These are phyloP conservation scores for Lecanoromycetidae sp. DNA, from an alignment of 2,329 filamentous ascomycete genomes.

Conservation along the genomic window DNA sequence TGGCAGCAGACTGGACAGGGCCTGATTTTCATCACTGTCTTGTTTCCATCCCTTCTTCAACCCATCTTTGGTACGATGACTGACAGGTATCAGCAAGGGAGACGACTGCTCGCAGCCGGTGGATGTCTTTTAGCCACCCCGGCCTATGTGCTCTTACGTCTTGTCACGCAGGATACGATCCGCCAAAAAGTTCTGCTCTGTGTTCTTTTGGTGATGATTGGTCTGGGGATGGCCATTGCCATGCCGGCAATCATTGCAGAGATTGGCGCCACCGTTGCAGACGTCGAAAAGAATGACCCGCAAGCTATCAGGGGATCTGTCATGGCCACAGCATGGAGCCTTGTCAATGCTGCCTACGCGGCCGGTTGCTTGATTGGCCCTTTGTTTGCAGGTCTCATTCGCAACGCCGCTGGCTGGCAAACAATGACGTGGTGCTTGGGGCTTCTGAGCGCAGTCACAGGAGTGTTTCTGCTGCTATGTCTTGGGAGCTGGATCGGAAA, in stretches of 20 bases:
- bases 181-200: slow-evolving; percentile 4
- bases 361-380: slow-evolving; percentile 7
- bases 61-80: slow-evolving; percentile 1
- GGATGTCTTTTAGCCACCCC: slow-evolving; percentile 4
- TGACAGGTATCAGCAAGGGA: slow-evolving; percentile 1
- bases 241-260: slow-evolving; percentile 5
- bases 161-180: slow-evolving; percentile 6
- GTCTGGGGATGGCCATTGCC: slow-evolving; percentile 3
- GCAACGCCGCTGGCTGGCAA: neutral
- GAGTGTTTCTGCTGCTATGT: neutral
- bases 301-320: neutral
- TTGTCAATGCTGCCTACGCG: slow-evolving; percentile 5
- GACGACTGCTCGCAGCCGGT: slow-evolving; percentile 1
- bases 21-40: slow-evolving; percentile 11
- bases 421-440: neutral
- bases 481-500: neutral
- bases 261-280: neutral
- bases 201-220: slow-evolving; percentile 5
- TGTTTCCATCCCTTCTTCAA: slow-evolving; percentile 2
- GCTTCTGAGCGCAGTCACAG: neutral
- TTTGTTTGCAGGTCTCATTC: slow-evolving; percentile 3
- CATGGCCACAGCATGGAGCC: neutral
- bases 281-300: slow-evolving; percentile 1
- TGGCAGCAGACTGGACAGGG: slow-evolving; percentile 9
- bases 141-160: neutral